These are phyloP conservation scores for Rhodotorula sp. DNA, from an alignment of 1,284 basidiomycete species.

Conservation along the genomic window DNA sequence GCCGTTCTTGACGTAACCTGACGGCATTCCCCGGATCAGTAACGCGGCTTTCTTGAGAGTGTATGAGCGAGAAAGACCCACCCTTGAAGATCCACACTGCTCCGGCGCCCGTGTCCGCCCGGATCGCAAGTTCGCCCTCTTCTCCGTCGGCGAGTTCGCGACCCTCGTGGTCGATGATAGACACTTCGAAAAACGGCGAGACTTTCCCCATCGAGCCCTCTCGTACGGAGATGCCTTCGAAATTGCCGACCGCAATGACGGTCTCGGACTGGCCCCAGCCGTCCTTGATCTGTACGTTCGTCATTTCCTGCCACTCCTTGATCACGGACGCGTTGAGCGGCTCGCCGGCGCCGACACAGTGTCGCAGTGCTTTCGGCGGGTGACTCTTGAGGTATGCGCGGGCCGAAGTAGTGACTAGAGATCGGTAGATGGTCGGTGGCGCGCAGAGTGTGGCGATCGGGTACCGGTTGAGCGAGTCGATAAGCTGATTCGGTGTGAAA, in stretches of 20 bases:
- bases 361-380: slow-evolving; percentile 20
- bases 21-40: background rate
- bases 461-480: slow-evolving; percentile 33
- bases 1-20: slow-evolving; percentile 41
- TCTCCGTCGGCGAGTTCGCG: slow-evolving; percentile 22
- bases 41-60: no score
- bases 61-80: background rate
- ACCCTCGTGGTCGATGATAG: slow-evolving; percentile 29
- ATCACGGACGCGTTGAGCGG: slow-evolving; percentile 39
- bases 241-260: slow-evolving; percentile 20
- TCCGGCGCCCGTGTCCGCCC: slow-evolving; percentile 31
- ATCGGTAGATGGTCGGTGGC: slow-evolving; percentile 40
- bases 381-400: slow-evolving; percentile 4
- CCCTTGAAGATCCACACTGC: slow-evolving; percentile 39
- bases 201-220: slow-evolving; percentile 38
- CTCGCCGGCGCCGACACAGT: slow-evolving; percentile 38
- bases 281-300: slow-evolving; percentile 30
- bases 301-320: slow-evolving; percentile 22
- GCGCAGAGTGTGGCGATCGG: slow-evolving; percentile 35
- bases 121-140: slow-evolving; percentile 35
- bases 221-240: background rate
- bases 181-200: slow-evolving; percentile 29
- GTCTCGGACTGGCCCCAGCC: slow-evolving; percentile 38
- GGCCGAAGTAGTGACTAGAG: slow-evolving; percentile 19
- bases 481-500: slow-evolving; percentile 21